These are phyloP conservation scores for Alternaria metachromatica DNA, from an alignment of 2,329 filamentous ascomycete genomes.

Conservation along the genomic window DNA sequence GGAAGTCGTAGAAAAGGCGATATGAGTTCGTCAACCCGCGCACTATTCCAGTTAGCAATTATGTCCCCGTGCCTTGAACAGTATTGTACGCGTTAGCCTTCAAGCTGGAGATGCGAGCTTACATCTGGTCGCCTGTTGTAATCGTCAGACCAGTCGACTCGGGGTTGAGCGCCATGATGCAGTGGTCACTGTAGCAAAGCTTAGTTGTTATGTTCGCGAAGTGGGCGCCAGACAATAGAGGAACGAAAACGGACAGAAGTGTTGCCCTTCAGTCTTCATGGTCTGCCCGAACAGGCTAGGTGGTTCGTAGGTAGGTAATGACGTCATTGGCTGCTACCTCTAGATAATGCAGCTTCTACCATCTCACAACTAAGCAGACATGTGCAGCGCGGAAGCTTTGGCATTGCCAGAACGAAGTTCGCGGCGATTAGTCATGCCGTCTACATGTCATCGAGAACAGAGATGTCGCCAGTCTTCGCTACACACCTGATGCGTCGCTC, in stretches of 20 bases:
- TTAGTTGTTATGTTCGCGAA: not conserved
- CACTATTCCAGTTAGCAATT: not conserved
- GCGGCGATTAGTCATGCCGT: not conserved
- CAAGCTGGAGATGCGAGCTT: not conserved
- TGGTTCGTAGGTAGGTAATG: not conserved
- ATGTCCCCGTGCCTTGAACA: not conserved
- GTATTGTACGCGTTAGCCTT: not conserved
- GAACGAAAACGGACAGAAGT: not conserved
- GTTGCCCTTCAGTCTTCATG: not conserved
- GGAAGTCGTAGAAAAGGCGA: not conserved
- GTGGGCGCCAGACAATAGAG: not conserved
- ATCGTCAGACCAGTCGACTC: not conserved
- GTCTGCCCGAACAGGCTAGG: not conserved
- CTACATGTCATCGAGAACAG: not conserved
- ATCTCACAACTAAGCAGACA: not conserved
- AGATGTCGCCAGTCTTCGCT: not conserved
- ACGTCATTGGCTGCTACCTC: not conserved
- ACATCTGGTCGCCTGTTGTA: not conserved
- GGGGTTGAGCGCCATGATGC: not conserved
- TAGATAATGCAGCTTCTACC: not conserved
- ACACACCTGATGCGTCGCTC: not conserved
- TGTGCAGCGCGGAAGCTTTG: not conserved
- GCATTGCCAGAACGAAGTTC: not conserved
- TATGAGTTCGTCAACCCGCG: not conserved
- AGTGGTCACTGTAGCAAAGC: not conserved